phyloP scores from a whole-genome alignment of 768 basidiomycete genomes.

The Pulveroboletus sp. region DNA sequence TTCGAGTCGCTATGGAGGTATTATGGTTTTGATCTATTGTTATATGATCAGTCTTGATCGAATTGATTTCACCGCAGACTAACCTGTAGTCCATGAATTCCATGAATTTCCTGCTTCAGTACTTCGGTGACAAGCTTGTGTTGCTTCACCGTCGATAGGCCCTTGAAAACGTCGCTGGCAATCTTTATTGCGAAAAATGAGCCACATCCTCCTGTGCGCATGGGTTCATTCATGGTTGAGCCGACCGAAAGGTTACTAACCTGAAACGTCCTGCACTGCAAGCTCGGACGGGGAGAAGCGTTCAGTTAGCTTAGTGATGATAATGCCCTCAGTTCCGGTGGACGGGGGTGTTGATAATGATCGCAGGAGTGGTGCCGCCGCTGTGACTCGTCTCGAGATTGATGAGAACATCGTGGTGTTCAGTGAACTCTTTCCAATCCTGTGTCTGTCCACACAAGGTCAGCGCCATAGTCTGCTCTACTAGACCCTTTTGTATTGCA shows the following conservation, averaged over 20 bases:
- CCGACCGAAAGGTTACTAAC: slow-evolving; percentile 41
- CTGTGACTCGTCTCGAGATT: slow-evolving; percentile 34
- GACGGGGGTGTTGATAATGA: slow-evolving; percentile 22
- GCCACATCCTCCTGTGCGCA: slow-evolving; percentile 83
- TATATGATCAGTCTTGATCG: slow-evolving; percentile 5
- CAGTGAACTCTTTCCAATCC: not conserved
- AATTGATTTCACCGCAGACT: slow-evolving; percentile 19
- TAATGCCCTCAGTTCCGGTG: slow-evolving; percentile 40
- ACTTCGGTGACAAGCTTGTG: slow-evolving; percentile 85
- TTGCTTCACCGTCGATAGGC: slow-evolving; percentile 84
- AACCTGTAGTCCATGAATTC: slow-evolving; percentile 93
- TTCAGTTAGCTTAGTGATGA: slow-evolving; percentile 71
- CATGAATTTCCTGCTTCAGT: slow-evolving; percentile 84
- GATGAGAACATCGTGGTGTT: slow-evolving; percentile 16
- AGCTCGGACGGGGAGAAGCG: slow-evolving; percentile 78
- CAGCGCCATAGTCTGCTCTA: too few relatives aligned
- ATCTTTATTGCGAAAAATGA: slow-evolving; percentile 92
- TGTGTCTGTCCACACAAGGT: too few relatives aligned
- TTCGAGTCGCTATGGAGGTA: slow-evolving; percentile 19
- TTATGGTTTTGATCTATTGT: slow-evolving; percentile 42
- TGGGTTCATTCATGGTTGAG: slow-evolving; percentile 2
- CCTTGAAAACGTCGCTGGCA: slow-evolving; percentile 80
- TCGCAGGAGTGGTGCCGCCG: slow-evolving; percentile 27
- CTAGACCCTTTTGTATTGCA: too few relatives aligned
- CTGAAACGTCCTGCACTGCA: slow-evolving; percentile 92